Conservation (phyloP, 2,329 filamentous ascomycete genomes). For the Orbilia ellipsospora region DNA sequence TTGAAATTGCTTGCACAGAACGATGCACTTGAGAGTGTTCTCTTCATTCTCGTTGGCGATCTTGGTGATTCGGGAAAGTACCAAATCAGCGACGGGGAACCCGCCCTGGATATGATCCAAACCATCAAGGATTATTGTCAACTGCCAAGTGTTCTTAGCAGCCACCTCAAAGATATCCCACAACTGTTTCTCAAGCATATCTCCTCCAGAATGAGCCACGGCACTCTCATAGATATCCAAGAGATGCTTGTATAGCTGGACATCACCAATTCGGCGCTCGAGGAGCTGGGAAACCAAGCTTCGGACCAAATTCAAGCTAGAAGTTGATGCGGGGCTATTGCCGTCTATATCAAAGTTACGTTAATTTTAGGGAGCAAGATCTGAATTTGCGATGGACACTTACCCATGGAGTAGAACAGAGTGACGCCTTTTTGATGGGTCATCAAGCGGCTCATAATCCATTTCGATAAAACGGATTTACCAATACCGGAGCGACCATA, state of each 20-base stretch:
- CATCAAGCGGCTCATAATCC: conserved; percentile 28
- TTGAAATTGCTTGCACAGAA: conserved; percentile 30
- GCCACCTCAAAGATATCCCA: conserved; percentile 31
- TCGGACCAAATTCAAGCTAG: conserved; percentile 20
- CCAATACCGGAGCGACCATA: conserved; percentile 30
- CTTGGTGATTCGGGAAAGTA: conserved; percentile 15
- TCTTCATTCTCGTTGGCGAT: conserved; percentile 33
- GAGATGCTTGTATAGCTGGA: conserved; percentile 37
- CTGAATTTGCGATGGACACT: neutral
- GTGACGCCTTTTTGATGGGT: conserved; percentile 34
- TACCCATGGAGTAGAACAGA: conserved; percentile 38
- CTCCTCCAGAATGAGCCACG: conserved; percentile 6
- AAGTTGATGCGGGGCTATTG: conserved; percentile 17
- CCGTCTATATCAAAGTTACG: conserved; percentile 10
- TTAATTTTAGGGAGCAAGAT: neutral
- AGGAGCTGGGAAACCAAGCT: conserved; percentile 27
- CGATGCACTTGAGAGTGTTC: conserved; percentile 28
- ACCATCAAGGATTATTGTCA: conserved; percentile 32
- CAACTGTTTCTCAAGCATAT: conserved; percentile 19
- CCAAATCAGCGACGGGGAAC: conserved; percentile 15
- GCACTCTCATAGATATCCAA: conserved; percentile 28
- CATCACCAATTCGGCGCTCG: conserved; percentile 31
- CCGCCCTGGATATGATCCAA: conserved; percentile 32
- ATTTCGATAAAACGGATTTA: conserved; percentile 36
- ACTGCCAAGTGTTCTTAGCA: conserved; percentile 27